A percentile compares a stretch with the other conserved stretches of the same genome.
Conservation (phyloP, 1,284 basidiomycete species). For the Trametes versicolor region DNA sequence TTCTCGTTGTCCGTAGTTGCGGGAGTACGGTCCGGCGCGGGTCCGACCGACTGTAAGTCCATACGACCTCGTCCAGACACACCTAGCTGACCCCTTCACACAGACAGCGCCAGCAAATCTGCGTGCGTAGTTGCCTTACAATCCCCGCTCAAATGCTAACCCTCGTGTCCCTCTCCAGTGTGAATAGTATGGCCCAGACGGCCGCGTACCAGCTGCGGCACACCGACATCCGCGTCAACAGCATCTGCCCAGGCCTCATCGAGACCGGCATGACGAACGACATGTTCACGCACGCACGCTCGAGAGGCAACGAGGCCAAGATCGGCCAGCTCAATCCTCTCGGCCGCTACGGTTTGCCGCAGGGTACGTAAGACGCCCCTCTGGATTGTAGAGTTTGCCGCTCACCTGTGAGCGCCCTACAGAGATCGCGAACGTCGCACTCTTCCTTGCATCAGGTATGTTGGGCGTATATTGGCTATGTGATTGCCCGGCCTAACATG, state of each 20-base stretch:
- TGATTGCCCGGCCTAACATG: not conserved
- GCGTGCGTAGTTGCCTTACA: constrained; percentile 64
- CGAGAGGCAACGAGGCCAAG: constrained; percentile 76
- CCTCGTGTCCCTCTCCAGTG: constrained; percentile 51
- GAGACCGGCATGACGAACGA: constrained; percentile 88
- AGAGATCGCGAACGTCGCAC: constrained; percentile 87
- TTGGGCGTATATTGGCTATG: no score
- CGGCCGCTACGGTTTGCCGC: constrained; percentile 80
- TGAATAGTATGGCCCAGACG: constrained; percentile 88
- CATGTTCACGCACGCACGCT: constrained; percentile 81
- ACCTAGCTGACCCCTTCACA: constrained; percentile 25
- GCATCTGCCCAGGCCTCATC: constrained; percentile 92
- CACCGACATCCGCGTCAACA: constrained; percentile 89
- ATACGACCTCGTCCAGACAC: not conserved
- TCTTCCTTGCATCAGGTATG: constrained; percentile 89
- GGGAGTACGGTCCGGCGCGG: constrained; percentile 87
- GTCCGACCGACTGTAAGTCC: constrained; percentile 82
- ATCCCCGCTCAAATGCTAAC: not conserved
- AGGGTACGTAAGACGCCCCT: constrained; percentile 59
- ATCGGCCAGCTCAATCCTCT: constrained; percentile 91
- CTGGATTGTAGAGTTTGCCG: not conserved
- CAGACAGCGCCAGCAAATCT: constrained; percentile 92
- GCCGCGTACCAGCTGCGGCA: constrained; percentile 84
- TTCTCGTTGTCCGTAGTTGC: constrained; percentile 64
- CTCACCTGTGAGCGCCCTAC: constrained; percentile 1